Percentiles rank a stretch among this genome's conserved stretches.
Conservation (phyloP, 371 early-diverging fungal genomes). For the Mortierella sp. region DNA sequence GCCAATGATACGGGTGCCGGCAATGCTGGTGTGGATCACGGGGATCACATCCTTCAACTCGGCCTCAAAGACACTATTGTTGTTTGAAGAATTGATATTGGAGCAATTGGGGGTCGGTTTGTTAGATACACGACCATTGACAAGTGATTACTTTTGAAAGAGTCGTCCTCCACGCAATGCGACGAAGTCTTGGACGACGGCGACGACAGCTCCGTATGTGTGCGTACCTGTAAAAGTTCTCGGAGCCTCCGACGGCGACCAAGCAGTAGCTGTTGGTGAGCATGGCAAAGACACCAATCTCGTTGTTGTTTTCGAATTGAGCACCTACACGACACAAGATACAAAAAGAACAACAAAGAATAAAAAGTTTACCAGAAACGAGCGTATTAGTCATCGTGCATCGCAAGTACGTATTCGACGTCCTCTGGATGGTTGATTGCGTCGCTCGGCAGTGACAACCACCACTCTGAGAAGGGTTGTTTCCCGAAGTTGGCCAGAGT, state of each 20-base stretch:
- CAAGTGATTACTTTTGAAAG: not conserved
- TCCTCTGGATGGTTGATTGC: not conserved
- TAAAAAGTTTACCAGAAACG: not conserved
- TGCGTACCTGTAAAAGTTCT: constrained; percentile 95
- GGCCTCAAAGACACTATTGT: constrained; percentile 92
- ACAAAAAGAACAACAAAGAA: not conserved
- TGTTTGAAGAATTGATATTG: not conserved
- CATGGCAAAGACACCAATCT: constrained; percentile 98
- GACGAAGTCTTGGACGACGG: not conserved
- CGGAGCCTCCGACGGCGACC: constrained; percentile 98
- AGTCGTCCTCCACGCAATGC: not conserved
- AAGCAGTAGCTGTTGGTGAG: constrained; percentile 99
- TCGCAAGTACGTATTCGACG: not conserved
- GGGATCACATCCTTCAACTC: constrained; percentile 98
- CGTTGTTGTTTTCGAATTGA: constrained; percentile 99
- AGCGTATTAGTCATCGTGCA: not conserved
- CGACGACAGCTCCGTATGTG: constrained; percentile 24
- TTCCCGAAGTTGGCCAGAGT: not conserved
- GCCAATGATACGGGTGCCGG: constrained; percentile 98
- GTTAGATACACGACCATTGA: not conserved
- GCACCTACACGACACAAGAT: constrained; percentile 67
- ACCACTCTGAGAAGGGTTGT: not conserved
- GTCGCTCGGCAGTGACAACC: not conserved
- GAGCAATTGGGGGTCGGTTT: not conserved
- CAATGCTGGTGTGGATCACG: constrained; percentile 99